Conservation (phyloP, 2,329 filamentous ascomycete genomes). For the Microsporum audouinii region DNA sequence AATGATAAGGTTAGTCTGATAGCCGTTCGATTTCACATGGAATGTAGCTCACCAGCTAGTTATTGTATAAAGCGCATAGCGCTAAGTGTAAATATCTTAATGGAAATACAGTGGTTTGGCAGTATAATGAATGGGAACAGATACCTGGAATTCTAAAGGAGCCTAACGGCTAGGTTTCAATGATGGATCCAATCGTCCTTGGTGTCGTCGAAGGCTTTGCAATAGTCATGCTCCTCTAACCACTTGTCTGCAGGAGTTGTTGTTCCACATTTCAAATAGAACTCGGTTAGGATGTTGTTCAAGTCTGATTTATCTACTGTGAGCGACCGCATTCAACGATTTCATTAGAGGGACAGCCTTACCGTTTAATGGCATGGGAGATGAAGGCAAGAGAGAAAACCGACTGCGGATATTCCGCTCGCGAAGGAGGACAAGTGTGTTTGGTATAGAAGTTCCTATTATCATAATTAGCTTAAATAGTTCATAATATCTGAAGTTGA, state of each 20-base stretch:
- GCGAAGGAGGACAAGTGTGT: not conserved
- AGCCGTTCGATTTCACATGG: too few species aligned
- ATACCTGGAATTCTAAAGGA: too few species aligned
- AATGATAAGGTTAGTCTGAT: too few species aligned
- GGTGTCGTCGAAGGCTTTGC: not conserved
- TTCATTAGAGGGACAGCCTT: not conserved
- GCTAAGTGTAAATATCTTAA: too few species aligned
- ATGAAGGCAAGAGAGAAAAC: not conserved
- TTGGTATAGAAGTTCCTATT: not conserved
- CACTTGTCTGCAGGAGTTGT: slow-evolving; percentile 11
- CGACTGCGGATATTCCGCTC: not conserved
- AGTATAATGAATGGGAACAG: too few species aligned
- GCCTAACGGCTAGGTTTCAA: too few species aligned
- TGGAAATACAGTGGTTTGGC: too few species aligned
- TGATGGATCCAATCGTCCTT: not conserved
- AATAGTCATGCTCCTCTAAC: slow-evolving; percentile 5
- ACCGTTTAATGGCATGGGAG: not conserved
- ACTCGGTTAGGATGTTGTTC: slow-evolving; percentile 11
- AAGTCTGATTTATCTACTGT: slow-evolving; percentile 7
- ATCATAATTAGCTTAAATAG: not conserved
- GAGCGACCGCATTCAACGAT: too few species aligned
- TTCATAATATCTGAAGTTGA: too few species aligned
- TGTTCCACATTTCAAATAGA: slow-evolving; percentile 11
- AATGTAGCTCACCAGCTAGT: too few species aligned
- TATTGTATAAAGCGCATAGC: too few species aligned